These are phyloP conservation scores for Begonia loranthoides DNA, from an alignment of 306 rosid genomes.

Conservation along the genomic window DNA sequence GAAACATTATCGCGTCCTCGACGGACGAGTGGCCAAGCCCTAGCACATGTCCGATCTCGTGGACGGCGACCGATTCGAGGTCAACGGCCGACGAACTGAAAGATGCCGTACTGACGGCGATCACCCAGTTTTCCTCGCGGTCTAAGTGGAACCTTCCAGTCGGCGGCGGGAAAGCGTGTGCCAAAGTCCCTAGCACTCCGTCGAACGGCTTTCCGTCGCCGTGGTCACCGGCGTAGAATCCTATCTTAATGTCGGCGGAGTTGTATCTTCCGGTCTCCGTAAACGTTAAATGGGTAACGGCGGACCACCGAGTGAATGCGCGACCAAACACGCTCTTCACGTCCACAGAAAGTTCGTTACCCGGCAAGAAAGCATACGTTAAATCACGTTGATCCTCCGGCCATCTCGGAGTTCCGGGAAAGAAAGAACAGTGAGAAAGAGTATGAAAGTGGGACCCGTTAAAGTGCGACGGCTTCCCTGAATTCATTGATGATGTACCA, in stretches of 20 bases:
- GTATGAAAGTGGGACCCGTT: too few species aligned
- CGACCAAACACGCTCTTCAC: slow-evolving; percentile 31
- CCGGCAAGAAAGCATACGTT: slow-evolving; percentile 47
- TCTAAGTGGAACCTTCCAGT: slow-evolving; percentile 67
- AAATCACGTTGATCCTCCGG: slow-evolving; percentile 27
- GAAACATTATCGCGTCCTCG: slow-evolving; percentile 68
- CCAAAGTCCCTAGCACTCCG: slow-evolving; percentile 62
- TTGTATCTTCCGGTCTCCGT: slow-evolving; percentile 11
- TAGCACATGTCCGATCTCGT: slow-evolving; percentile 76
- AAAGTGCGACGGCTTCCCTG: too few species aligned
- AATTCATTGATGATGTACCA: too few species aligned
- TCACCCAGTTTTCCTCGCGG: slow-evolving; percentile 56
- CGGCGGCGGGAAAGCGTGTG: slow-evolving; percentile 81
- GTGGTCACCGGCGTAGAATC: slow-evolving; percentile 57
- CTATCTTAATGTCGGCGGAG: slow-evolving; percentile 41
- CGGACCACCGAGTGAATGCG: slow-evolving; percentile 64
- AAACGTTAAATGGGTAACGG: slow-evolving; percentile 47
- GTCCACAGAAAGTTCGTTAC: slow-evolving; percentile 17
- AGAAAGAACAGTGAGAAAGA: too few species aligned
- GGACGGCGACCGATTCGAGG: slow-evolving; percentile 78
- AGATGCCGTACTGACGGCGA: slow-evolving; percentile 19
- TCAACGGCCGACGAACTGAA: slow-evolving; percentile 35
- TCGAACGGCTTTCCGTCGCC: slow-evolving; percentile 93
- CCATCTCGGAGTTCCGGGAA: too few species aligned
- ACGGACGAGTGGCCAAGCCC: slow-evolving; percentile 80